Evolutionary conservation across 2,329 filamentous ascomycete species (phyloP).

Genomic region (Oidium heveae): DNA sequence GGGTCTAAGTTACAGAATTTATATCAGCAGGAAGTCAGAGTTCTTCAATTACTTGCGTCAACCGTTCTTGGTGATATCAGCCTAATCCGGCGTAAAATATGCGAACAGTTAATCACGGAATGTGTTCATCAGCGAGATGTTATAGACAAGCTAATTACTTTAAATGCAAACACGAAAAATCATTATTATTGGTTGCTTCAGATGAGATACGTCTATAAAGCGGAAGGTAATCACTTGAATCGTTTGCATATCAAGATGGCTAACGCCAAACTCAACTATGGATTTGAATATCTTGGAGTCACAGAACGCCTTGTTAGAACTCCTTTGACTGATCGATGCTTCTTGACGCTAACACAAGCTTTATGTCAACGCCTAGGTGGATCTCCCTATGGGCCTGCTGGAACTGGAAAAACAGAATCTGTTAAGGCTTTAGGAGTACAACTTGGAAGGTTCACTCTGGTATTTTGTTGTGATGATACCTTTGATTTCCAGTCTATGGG

Average conservation of each 20-base stretch:
- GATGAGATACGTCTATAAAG: conserved; percentile 83
- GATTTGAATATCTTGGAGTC: conserved; percentile 93
- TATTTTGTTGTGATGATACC: conserved; percentile 98
- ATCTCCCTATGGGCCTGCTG: conserved; percentile 88
- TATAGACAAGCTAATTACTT: conserved; percentile 61
- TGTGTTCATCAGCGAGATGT: conserved; percentile 93
- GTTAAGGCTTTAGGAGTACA: conserved; percentile 95
- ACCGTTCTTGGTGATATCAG: conserved; percentile 80
- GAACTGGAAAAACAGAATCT: conserved; percentile 96
- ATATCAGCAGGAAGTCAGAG: conserved; percentile 59
- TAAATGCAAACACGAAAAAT: conserved; percentile 46
- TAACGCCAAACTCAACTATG: conserved; percentile 83
- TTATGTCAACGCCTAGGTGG: conserved; percentile 86
- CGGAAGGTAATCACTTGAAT: conserved; percentile 57
- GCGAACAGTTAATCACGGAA: conserved; percentile 94
- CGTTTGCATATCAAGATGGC: conserved; percentile 88
- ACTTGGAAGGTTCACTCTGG: conserved; percentile 86
- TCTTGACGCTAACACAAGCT: conserved; percentile 89
- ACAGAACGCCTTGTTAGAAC: conserved; percentile 90
- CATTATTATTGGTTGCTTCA: conserved; percentile 87
- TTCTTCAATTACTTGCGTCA: conserved; percentile 64
- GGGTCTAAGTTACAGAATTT: conserved; percentile 44
- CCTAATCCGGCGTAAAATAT: conserved; percentile 75
- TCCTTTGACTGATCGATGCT: conserved; percentile 91
- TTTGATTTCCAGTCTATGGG: conserved; percentile 99